phyloP scores from a whole-genome alignment of 768 basidiomycete species.

The Dioszegia aurantiaca region DNA sequence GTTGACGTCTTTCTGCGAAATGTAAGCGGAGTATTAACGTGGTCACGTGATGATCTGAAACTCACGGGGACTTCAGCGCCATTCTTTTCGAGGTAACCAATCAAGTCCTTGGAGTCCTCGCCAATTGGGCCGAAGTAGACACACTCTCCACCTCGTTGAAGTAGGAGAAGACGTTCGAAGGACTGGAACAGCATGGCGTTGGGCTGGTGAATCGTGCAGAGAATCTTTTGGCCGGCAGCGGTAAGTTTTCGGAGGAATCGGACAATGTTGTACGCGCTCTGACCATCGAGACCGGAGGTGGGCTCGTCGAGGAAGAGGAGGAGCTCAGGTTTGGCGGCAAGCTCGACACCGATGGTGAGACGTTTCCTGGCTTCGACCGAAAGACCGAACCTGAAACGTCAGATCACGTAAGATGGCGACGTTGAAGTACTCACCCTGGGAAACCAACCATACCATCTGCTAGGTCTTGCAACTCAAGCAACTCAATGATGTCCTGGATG shows the following conservation, averaged over 20 bases:
- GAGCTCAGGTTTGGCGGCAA: constrained; percentile 79
- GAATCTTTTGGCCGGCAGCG: constrained; percentile 76
- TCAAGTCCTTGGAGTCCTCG: constrained; percentile 60
- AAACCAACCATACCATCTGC: constrained; percentile 73
- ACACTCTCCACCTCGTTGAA: constrained; percentile 72
- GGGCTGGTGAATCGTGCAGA: constrained; percentile 90
- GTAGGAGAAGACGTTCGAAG: constrained; percentile 74
- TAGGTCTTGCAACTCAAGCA: constrained; percentile 77
- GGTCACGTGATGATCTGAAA: neutral
- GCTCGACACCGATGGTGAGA: constrained; percentile 80
- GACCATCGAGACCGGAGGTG: constrained; percentile 67
- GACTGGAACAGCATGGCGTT: constrained; percentile 79
- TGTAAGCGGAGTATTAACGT: neutral
- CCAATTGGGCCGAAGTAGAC: constrained; percentile 68
- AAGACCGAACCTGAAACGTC: constrained; percentile 6
- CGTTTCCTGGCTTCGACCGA: constrained; percentile 62
- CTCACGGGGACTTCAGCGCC: constrained; percentile 62
- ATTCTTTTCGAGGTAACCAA: constrained; percentile 72
- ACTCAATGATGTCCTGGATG: constrained; percentile 64
- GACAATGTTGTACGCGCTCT: constrained; percentile 53
- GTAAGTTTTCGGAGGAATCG: constrained; percentile 71
- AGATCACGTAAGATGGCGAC: constrained; percentile 44
- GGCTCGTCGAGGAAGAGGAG: constrained; percentile 86
- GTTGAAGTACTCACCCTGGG: constrained; percentile 51
- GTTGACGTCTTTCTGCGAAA: constrained; percentile 60